Percentiles rank a stretch among this genome's conserved stretches.
phyloP scores from a whole-genome alignment of 371 early-diverging fungal genomes.

The Mortierella sp. region DNA sequence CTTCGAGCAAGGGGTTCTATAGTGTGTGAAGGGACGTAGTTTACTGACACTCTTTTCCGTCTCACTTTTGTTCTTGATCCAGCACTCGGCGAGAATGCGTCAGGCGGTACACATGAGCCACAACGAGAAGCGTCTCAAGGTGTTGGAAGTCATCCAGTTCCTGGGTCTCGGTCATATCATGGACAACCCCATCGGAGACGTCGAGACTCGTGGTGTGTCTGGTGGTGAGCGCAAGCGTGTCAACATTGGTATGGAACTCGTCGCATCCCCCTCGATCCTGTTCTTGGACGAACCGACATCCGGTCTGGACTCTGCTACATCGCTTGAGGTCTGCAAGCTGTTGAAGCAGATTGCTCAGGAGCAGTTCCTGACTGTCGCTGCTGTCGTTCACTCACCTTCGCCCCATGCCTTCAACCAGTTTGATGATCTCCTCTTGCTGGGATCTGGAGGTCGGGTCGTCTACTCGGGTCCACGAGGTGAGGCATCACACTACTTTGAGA shows the following conservation, averaged over 20 bases:
- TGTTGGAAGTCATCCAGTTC: conserved; percentile 70
- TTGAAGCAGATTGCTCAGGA: conserved; percentile 68
- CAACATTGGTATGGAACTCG: conserved; percentile 88
- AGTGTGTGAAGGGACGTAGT: neutral
- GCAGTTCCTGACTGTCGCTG: conserved; percentile 75
- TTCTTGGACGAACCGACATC: conserved; percentile 93
- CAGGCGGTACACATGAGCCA: conserved; percentile 66
- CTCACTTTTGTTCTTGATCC: conserved; percentile 46
- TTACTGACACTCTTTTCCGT: neutral
- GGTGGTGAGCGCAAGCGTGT: conserved; percentile 94
- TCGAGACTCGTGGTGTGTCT: conserved; percentile 76
- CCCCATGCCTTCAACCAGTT: conserved; percentile 73
- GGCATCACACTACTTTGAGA: conserved; percentile 65
- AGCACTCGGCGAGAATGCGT: conserved; percentile 79
- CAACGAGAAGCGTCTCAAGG: conserved; percentile 65
- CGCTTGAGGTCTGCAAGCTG: conserved; percentile 74
- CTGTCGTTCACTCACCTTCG: conserved; percentile 84
- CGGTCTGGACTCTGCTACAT: conserved; percentile 84
- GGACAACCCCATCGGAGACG: conserved; percentile 77
- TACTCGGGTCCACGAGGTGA: conserved; percentile 71
- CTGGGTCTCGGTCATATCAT: conserved; percentile 74
- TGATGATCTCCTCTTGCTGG: conserved; percentile 78
- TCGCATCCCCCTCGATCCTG: conserved; percentile 81
- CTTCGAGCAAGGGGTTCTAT: neutral
- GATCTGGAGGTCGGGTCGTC: conserved; percentile 73